A percentile compares a stretch with the other conserved stretches of the same genome.
phyloP scores from a whole-genome alignment of 2,329 filamentous ascomycete species.

The Talaromyces islandicus region DNA sequence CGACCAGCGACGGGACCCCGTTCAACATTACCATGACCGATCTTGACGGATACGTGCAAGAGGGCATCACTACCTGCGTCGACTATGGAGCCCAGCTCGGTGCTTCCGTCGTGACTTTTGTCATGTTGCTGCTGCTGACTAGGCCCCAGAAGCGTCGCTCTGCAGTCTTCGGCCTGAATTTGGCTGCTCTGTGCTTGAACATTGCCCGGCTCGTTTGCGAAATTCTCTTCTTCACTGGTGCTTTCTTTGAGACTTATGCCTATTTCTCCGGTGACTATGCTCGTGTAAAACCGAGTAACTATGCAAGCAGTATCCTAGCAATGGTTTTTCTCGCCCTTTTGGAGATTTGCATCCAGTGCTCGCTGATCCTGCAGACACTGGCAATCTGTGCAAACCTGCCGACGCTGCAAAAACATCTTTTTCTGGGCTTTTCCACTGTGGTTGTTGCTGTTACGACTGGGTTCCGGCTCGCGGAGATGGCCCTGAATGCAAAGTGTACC shows the following conservation, averaged over 20 bases:
- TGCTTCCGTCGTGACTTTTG: slow-evolving; percentile 58
- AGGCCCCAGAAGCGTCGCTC: slow-evolving; percentile 59
- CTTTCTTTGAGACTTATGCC: slow-evolving; percentile 57
- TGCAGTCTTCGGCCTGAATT: slow-evolving; percentile 60
- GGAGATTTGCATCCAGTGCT: slow-evolving; percentile 50
- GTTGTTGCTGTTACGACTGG: slow-evolving; percentile 48
- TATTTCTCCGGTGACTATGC: slow-evolving; percentile 52
- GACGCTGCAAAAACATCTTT: slow-evolving; percentile 35
- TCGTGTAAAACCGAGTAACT: slow-evolving; percentile 40
- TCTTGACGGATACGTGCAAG: slow-evolving; percentile 43
- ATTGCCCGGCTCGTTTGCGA: slow-evolving; percentile 45
- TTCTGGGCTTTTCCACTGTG: slow-evolving; percentile 44
- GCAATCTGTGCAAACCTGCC: slow-evolving; percentile 54
- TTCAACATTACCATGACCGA: slow-evolving; percentile 37
- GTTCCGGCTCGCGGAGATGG: slow-evolving; percentile 48
- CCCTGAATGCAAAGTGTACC: slow-evolving; percentile 44
- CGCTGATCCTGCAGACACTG: slow-evolving; percentile 57
- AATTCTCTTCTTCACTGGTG: slow-evolving; percentile 53
- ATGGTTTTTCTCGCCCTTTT: slow-evolving; percentile 49
- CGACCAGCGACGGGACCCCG: slow-evolving; percentile 37
- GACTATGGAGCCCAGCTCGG: slow-evolving; percentile 68
- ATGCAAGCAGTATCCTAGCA: slow-evolving; percentile 43
- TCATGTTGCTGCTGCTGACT: slow-evolving; percentile 63
- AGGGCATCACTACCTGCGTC: slow-evolving; percentile 48
- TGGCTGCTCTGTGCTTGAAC: slow-evolving; percentile 55